These are phyloP conservation scores for Lathyrus aphaca DNA, from an alignment of 306 rosid species.

Conservation along the genomic window DNA sequence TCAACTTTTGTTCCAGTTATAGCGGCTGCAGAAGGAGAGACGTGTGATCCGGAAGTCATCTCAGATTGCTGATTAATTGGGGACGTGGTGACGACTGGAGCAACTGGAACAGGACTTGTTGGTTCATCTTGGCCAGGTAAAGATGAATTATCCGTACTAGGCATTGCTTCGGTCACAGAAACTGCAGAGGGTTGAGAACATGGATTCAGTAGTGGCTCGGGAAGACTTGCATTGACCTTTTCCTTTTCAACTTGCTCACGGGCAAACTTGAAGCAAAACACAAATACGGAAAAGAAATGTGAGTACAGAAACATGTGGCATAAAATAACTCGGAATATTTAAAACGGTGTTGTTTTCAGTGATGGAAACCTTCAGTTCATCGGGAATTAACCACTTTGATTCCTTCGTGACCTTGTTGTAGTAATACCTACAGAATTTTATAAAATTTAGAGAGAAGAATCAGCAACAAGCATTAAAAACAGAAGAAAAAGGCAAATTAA, in stretches of 20 bases:
- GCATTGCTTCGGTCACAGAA: conserved; percentile 49
- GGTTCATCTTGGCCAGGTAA: conserved; percentile 50
- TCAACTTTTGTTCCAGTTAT: conserved; percentile 44
- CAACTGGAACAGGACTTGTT: conserved; percentile 69
- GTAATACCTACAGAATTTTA: conserved; percentile 70
- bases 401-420: conserved; percentile 80
- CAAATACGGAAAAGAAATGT: conserved; percentile 38
- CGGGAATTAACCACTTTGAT: conserved; percentile 91
- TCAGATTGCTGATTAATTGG: conserved; percentile 48
- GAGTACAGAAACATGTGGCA: conserved; percentile 9
- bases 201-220: conserved; percentile 41
- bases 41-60: conserved; percentile 52
- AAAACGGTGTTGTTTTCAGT: conserved; percentile 22
- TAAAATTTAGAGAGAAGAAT: conserved; percentile 13
- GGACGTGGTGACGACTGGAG: conserved; percentile 55
- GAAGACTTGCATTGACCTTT: conserved; percentile 51
- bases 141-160: conserved; percentile 54
- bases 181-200: conserved; percentile 52
- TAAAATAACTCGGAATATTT: conserved; percentile 14
- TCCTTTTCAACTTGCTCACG: conserved; percentile 72
- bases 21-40: conserved; percentile 58
- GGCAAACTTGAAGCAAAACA: conserved; percentile 64
- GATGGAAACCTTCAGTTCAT: conserved; percentile 77
- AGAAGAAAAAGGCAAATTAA: conserved; percentile 9
- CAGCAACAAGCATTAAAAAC: conserved; percentile 30